A percentile compares a stretch with the other conserved stretches of the same genome.
phyloP scores from a whole-genome alignment of 805 yeast species.

The Debaryomyces castellii region DNA sequence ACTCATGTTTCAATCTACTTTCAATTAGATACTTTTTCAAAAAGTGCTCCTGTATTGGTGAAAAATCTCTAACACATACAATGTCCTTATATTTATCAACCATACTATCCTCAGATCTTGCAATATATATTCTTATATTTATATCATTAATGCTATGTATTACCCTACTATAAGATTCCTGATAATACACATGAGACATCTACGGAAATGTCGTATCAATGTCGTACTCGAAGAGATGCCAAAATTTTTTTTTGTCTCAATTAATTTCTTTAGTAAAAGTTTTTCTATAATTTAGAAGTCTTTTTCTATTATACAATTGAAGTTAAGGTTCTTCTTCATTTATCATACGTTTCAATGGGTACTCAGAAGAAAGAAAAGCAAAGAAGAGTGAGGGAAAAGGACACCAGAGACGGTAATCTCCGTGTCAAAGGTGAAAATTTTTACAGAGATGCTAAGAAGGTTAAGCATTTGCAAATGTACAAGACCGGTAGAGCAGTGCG shows the following conservation, averaged over 20 bases:
- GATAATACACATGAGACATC: neutral
- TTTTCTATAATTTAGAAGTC: neutral
- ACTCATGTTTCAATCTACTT: slow-evolving; percentile 61
- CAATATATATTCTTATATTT: no score
- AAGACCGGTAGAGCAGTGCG: slow-evolving; percentile 86
- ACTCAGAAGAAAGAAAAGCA: slow-evolving; percentile 87
- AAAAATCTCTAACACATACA: slow-evolving; percentile 19
- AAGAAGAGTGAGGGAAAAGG: slow-evolving; percentile 82
- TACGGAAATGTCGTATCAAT: neutral
- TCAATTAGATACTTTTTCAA: slow-evolving; percentile 78
- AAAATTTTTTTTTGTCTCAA: neutral
- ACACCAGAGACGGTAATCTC: slow-evolving; percentile 82
- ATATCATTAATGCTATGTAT: neutral
- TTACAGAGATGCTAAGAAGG: slow-evolving; percentile 91
- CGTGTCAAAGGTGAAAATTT: slow-evolving; percentile 96
- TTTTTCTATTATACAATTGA: neutral
- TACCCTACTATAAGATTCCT: neutral
- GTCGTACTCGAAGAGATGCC: neutral
- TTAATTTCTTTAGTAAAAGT: neutral
- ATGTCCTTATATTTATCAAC: neutral
- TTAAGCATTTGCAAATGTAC: slow-evolving; percentile 87
- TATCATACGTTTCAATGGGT: slow-evolving; percentile 59
- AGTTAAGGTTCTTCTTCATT: neutral
- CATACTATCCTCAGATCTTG: neutral
- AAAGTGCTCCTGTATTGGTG: slow-evolving; percentile 79